A percentile compares a stretch with the other conserved stretches of the same genome.
These are phyloP conservation scores for Populus alba DNA, from an alignment of 345 rosid genomes.

Conservation along the genomic window DNA sequence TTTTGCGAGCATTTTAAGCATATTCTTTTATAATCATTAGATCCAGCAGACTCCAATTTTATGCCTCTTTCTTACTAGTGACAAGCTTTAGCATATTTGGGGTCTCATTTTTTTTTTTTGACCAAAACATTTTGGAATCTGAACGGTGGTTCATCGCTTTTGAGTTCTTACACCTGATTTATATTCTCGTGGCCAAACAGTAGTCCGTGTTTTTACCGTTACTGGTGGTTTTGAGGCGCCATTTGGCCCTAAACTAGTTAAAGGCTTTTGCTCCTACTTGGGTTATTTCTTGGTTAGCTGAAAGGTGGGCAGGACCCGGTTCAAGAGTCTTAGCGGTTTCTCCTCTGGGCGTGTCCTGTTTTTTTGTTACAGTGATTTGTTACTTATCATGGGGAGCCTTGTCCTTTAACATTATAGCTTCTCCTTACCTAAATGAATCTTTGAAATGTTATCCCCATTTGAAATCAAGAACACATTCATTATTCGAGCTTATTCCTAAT, in stretches of 20 bases:
- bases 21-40: slow-evolving; percentile 27
- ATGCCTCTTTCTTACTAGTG: neutral
- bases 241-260: neutral
- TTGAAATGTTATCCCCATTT: neutral
- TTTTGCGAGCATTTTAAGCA: slow-evolving; percentile 25
- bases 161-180: neutral
- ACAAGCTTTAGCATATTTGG: neutral
- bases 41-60: slow-evolving; percentile 10
- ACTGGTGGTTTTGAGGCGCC: neutral
- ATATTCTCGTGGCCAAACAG: slow-evolving; percentile 2
- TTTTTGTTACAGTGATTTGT: neutral
- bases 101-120: neutral
- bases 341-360: neutral
- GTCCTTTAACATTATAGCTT: neutral
- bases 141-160: neutral
- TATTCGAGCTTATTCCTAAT: neutral
- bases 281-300: slow-evolving; percentile 13
- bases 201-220: neutral
- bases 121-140: neutral
- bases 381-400: neutral
- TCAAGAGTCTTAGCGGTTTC: slow-evolving; percentile 9
- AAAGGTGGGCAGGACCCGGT: neutral
- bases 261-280: slow-evolving; percentile 9
- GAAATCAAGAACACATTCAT: neutral
- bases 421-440: neutral